phyloP scores from a whole-genome alignment of 768 basidiomycete genomes.

The Daedalea quercina region DNA sequence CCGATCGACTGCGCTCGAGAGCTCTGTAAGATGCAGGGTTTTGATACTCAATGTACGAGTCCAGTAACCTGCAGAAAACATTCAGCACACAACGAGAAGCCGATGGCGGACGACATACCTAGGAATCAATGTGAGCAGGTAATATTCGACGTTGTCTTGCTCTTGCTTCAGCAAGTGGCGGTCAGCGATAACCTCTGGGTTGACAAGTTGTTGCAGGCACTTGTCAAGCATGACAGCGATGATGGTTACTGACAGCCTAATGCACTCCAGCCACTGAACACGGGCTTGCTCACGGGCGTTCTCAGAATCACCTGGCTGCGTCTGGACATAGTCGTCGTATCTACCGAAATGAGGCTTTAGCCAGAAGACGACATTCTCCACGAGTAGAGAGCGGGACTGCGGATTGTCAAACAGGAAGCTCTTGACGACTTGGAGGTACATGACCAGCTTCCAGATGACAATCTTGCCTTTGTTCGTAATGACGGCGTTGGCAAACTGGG shows the following conservation, averaged over 20 bases:
- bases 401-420: slow-evolving; percentile 82
- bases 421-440: slow-evolving; percentile 89
- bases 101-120: slow-evolving; percentile 39
- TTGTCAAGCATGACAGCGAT: slow-evolving; percentile 87
- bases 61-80: slow-evolving; percentile 53
- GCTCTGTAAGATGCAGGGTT: slow-evolving; percentile 57
- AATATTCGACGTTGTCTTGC: slow-evolving; percentile 85
- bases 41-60: slow-evolving; percentile 83
- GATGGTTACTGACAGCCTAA: slow-evolving; percentile 85
- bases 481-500: slow-evolving; percentile 82
- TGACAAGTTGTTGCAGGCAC: slow-evolving; percentile 72
- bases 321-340: slow-evolving; percentile 76
- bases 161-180: slow-evolving; percentile 64
- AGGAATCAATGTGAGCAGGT: slow-evolving; percentile 71
- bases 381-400: slow-evolving; percentile 68
- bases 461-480: slow-evolving; percentile 77
- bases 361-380: slow-evolving; percentile 88
- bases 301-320: slow-evolving; percentile 61
- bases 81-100: slow-evolving; percentile 1
- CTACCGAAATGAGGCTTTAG: slow-evolving; percentile 92
- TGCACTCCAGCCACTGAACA: slow-evolving; percentile 84
- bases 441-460: slow-evolving; percentile 87
- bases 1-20: slow-evolving; percentile 60
- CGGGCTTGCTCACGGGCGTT: slow-evolving; percentile 63
- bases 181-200: slow-evolving; percentile 56